These are phyloP conservation scores for Xylogone sp. DNA, from an alignment of 2,329 filamentous ascomycete genomes.

Conservation along the genomic window DNA sequence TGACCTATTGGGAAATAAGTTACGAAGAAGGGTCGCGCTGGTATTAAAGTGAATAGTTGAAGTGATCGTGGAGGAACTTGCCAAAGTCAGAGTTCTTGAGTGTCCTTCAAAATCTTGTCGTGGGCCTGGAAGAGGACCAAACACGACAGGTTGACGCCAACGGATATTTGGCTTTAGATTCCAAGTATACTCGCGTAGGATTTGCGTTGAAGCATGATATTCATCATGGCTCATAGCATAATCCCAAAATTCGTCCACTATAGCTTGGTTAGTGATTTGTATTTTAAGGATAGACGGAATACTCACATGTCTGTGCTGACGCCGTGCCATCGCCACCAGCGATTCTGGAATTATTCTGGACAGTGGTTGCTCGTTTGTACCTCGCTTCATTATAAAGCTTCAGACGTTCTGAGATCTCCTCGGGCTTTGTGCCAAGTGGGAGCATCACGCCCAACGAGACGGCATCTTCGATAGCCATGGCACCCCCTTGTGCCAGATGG, in stretches of 20 bases:
- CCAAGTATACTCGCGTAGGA: constrained; percentile 41
- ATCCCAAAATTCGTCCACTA: constrained; percentile 21
- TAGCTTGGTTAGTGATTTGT: too few species aligned
- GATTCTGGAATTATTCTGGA: constrained; percentile 55
- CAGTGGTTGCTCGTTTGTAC: constrained; percentile 50
- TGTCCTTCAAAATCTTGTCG: constrained; percentile 11
- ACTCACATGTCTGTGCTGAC: too few species aligned
- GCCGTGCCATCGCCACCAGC: constrained; percentile 44
- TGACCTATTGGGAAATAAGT: constrained; percentile 29
- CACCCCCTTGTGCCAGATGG: constrained; percentile 60
- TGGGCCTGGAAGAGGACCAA: constrained; percentile 26
- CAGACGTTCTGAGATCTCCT: constrained; percentile 51
- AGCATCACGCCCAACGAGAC: constrained; percentile 55
- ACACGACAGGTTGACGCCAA: constrained; percentile 38
- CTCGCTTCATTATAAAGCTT: constrained; percentile 56
- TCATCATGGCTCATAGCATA: constrained; percentile 52
- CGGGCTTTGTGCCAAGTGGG: constrained; percentile 35
- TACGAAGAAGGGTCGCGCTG: constrained; percentile 33
- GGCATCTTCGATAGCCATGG: constrained; percentile 63
- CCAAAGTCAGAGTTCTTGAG: neutral
- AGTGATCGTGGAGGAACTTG: constrained; percentile 7
- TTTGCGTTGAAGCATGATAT: constrained; percentile 43
- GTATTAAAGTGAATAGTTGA: constrained; percentile 37
- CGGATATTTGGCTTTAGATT: constrained; percentile 30
- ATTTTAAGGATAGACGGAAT: too few species aligned